Evolutionary conservation across 352 stramenopile species (phyloP), one percentile per base, ranked within the genome.

Genomic region (Globisporangium emineosum): DNA sequence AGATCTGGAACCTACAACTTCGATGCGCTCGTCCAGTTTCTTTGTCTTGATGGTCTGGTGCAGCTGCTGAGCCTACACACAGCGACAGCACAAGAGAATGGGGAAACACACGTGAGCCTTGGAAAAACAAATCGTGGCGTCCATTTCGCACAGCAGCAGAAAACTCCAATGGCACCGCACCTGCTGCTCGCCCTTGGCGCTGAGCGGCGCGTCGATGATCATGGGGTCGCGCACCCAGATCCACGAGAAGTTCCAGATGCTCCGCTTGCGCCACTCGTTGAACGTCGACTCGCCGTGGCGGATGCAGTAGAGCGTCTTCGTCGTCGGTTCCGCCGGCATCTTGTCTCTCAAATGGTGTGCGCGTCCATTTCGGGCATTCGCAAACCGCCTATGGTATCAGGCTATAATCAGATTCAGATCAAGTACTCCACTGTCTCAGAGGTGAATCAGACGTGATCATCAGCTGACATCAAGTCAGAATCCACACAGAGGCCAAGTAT

Each of bases 241-340:
- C 88, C 86, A 96, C 54, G 86, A 89, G 65, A 94, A 96, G 70
- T 86, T 92, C 60, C 69, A 77, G 32, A 94, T 70, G 51, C 88
- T 96, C 60, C 68, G 78, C 52, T 76, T 82, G 57, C 86, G 84
- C 88, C 88, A 96, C 70, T 93, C 86, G 60, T 96, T 96, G 71
- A 86, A 96, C 54, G 86, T 91, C 6, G 88, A 96, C 74, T 94
- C 86, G 60, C 88, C 88, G 57, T 96, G 88, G 65, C 88, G 86
- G 67, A 96, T 91, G 71, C 82, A 93, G 63, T 96, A 94, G 32
- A 96, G 69, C 54, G 76, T 89, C 79, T 94, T 94, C 45, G 19
- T 25, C 19, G 45, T 32, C 35, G 52, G 45, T 2, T 10, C 27
- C 5, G 2, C 27, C 50, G 27, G 27, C 51, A 57, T 57, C 29